These are phyloP conservation scores for Phaffia rhodozyma DNA, from an alignment of 1,284 basidiomycete genomes.

Conservation along the genomic window DNA sequence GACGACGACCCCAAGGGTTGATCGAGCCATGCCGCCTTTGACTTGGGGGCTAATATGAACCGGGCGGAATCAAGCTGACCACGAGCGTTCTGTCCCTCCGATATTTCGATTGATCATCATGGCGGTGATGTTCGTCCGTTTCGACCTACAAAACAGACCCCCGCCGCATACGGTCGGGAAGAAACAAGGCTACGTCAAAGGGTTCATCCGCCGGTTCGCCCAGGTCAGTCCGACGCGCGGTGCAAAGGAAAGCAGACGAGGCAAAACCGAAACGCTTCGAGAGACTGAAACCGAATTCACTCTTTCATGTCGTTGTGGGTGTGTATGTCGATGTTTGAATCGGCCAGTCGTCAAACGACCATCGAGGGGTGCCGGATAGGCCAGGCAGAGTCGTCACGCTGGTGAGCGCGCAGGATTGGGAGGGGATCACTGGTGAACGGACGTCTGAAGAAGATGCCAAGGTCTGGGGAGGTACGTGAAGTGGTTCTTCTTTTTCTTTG, in stretches of 20 bases:
- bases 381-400: conserved; percentile 80
- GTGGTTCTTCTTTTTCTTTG: no score
- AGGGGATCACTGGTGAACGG: conserved; percentile 45
- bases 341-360: conserved; percentile 53
- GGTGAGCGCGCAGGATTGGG: conserved; percentile 74
- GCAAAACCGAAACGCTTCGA: no score
- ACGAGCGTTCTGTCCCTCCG: not conserved
- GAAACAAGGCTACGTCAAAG: conserved; percentile 63
- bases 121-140: not conserved
- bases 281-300: not conserved
- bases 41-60: no score
- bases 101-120: no score
- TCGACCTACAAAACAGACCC: conserved; percentile 40
- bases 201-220: conserved; percentile 72
- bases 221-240: conserved; percentile 39
- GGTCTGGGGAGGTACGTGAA: conserved; percentile 52
- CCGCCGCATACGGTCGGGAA: conserved; percentile 49
- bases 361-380: conserved; percentile 65
- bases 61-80: no score
- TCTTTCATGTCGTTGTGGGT: not conserved
- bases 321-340: no score
- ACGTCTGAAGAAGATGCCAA: conserved; percentile 47
- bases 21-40: no score
- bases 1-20: no score
- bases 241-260: no score